Evolutionary conservation across 257 asterid genomes (phyloP).

Genomic region (Scutellaria barbata): DNA sequence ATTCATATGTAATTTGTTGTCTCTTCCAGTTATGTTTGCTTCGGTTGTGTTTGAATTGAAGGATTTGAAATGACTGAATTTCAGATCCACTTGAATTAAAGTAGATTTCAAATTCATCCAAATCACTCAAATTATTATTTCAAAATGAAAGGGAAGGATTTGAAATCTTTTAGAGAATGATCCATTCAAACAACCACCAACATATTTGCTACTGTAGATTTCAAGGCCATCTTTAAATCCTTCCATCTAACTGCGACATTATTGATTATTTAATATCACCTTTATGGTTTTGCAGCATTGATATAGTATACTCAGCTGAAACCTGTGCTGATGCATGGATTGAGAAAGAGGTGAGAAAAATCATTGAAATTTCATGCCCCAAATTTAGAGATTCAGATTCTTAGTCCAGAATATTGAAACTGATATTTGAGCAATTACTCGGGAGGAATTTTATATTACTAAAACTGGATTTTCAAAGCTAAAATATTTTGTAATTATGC

Average conservation of each 20-base stretch:
- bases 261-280: constrained; percentile 30
- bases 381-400: constrained; percentile 8
- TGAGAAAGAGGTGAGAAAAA: constrained; percentile 86
- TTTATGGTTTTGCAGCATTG: constrained; percentile 65
- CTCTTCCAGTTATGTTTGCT: constrained; percentile 25
- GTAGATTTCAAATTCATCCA: too few species aligned
- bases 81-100: neutral
- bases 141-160: neutral
- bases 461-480: constrained; percentile 16
- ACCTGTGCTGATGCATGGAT: constrained; percentile 98
- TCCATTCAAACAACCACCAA: neutral
- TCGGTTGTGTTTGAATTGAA: neutral
- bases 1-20: constrained; percentile 12
- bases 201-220: neutral
- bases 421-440: too few species aligned
- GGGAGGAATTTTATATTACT: too few species aligned
- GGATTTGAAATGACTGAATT: neutral
- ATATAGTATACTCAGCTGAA: constrained; percentile 75
- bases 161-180: constrained; percentile 1
- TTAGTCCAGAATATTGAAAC: constrained; percentile 8
- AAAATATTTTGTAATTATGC: neutral
- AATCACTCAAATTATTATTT: too few species aligned
- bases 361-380: neutral
- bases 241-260: neutral
- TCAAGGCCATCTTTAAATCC: neutral